Evolutionary conservation across 2,329 filamentous ascomycete species (phyloP).

Genomic region (Botrytis squamosa): DNA sequence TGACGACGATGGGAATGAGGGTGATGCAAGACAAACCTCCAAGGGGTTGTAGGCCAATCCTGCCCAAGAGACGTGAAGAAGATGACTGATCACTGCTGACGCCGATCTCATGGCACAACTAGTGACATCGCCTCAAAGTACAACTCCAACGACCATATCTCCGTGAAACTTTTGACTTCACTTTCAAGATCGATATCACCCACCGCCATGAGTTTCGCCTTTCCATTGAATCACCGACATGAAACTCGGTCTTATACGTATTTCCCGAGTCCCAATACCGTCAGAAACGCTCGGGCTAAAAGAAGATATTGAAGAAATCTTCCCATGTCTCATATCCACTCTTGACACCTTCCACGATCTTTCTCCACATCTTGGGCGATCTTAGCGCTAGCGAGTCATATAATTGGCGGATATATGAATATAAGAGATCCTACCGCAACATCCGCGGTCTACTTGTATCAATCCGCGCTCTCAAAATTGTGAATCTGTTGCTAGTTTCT

Average conservation of each 20-base stretch:
- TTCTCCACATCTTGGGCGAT: background rate
- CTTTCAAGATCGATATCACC: background rate
- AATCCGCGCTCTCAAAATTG: background rate
- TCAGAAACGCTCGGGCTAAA: background rate
- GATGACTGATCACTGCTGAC: background rate
- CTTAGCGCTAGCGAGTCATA: background rate
- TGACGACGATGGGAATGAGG: background rate
- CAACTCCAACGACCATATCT: background rate
- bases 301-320: background rate
- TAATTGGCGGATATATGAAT: background rate
- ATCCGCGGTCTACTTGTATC: slow-evolving; percentile 6
- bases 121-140: background rate
- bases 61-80: background rate
- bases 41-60: background rate
- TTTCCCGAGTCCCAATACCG: background rate
- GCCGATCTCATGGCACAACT: background rate
- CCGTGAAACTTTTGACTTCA: background rate
- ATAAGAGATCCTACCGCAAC: slow-evolving; percentile 1
- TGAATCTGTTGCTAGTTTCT: background rate
- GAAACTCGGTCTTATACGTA: background rate
- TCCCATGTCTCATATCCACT: background rate
- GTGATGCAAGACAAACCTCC: background rate
- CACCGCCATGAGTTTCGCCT: background rate
- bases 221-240: background rate
- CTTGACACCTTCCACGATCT: background rate